A percentile compares a stretch with the other conserved stretches of the same genome.
These are phyloP conservation scores for Aureobasidium lini DNA, from an alignment of 2,329 filamentous ascomycete genomes.

Conservation along the genomic window DNA sequence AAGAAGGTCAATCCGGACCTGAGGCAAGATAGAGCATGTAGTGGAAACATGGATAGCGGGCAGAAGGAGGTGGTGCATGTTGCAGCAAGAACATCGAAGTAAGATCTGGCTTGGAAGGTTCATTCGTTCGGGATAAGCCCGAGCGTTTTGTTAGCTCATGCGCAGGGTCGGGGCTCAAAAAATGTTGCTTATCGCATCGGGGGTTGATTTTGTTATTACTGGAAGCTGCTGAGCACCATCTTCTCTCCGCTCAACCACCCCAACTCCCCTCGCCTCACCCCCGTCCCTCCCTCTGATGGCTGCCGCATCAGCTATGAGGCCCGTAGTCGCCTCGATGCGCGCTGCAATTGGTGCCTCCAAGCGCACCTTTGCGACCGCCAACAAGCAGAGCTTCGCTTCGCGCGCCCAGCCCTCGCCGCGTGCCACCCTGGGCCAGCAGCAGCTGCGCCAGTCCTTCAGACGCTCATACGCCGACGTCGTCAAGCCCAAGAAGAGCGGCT, in stretches of 20 bases:
- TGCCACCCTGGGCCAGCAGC: conserved; percentile 9
- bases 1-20: no score
- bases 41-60: neutral
- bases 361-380: conserved; percentile 20
- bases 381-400: conserved; percentile 18
- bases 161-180: neutral
- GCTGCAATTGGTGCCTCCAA: conserved; percentile 19
- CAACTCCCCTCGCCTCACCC: neutral
- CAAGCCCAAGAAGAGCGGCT: conserved; percentile 44
- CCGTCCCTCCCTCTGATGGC: conserved; percentile 4
- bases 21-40: no score
- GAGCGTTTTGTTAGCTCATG: conserved; percentile 2
- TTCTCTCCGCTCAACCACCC: conserved; percentile 6
- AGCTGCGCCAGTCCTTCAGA: conserved; percentile 22
- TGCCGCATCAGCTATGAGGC: conserved; percentile 15
- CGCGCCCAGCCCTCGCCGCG: conserved; percentile 10
- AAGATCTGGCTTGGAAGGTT: neutral
- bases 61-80: neutral
- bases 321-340: conserved; percentile 18
- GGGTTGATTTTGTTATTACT: neutral
- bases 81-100: neutral
- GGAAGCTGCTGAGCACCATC: neutral
- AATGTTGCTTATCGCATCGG: conserved; percentile 1
- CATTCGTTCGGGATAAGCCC: neutral
- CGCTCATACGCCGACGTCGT: conserved; percentile 26